Percentiles rank a stretch among this genome's conserved stretches.
phyloP scores from a whole-genome alignment of 1,284 basidiomycete genomes.

The Sanghuangporus baumii region DNA sequence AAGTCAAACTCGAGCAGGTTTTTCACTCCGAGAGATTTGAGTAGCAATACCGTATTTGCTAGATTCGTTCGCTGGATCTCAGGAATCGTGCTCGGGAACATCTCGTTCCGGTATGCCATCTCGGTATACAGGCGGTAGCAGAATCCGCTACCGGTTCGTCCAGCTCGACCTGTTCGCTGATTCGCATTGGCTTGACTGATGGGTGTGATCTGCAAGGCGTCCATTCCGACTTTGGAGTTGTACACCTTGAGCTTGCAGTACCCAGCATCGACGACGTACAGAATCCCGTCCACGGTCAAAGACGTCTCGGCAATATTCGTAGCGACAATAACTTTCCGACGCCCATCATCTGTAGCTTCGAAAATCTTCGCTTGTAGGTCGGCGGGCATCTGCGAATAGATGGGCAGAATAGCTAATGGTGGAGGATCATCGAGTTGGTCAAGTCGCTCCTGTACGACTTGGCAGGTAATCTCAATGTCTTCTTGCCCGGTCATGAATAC shows the following conservation, averaged over 20 bases:
- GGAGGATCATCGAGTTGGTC: slow-evolving; percentile 87
- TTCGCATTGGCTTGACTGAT: slow-evolving; percentile 98
- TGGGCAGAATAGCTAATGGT: slow-evolving; percentile 85
- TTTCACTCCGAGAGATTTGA: slow-evolving; percentile 66
- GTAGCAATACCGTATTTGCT: slow-evolving; percentile 57
- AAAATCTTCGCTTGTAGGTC: slow-evolving; percentile 99
- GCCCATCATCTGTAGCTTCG: slow-evolving; percentile 88
- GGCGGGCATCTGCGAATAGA: slow-evolving; percentile 99
- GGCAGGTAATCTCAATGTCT: slow-evolving; percentile 95
- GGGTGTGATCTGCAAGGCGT: slow-evolving; percentile 96
- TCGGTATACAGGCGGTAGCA: slow-evolving; percentile 95
- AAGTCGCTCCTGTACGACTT: slow-evolving; percentile 87
- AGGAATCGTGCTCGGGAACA: slow-evolving; percentile 72
- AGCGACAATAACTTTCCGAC: slow-evolving; percentile 95
- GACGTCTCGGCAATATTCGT: slow-evolving; percentile 99
- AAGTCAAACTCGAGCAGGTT: slow-evolving; percentile 50
- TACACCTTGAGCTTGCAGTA: slow-evolving; percentile 99
- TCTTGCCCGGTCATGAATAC: slow-evolving; percentile 99
- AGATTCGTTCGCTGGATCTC: slow-evolving; percentile 65
- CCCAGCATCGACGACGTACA: slow-evolving; percentile 94
- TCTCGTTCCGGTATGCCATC: slow-evolving; percentile 83
- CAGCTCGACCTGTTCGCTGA: slow-evolving; percentile 93
- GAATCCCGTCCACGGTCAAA: slow-evolving; percentile 93
- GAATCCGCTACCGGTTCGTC: slow-evolving; percentile 90
- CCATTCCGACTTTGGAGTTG: slow-evolving; percentile 99